Percentiles rank a stretch among this genome's conserved stretches.
These are phyloP conservation scores for Malus orientalis DNA, from an alignment of 306 rosid genomes.

Conservation along the genomic window DNA sequence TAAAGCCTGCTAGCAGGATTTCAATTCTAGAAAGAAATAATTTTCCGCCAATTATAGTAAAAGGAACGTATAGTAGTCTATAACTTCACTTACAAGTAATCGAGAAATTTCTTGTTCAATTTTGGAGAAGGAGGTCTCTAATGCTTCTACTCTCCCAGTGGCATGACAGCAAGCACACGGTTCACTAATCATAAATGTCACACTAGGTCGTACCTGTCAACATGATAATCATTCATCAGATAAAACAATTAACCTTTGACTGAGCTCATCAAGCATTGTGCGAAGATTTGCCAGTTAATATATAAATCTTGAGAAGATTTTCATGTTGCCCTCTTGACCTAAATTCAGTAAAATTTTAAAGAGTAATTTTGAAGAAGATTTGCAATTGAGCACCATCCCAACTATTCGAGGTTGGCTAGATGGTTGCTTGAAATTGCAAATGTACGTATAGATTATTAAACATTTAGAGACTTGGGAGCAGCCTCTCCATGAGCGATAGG, in stretches of 20 bases:
- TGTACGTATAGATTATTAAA: too few species aligned
- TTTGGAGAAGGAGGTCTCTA: slow-evolving; percentile 89
- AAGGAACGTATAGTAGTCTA: neutral
- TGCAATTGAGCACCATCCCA: too few species aligned
- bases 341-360: too few species aligned
- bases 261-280: neutral
- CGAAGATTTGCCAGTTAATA: neutral
- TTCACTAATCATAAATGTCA: slow-evolving; percentile 95
- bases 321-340: neutral
- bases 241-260: neutral
- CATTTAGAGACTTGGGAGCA: too few species aligned
- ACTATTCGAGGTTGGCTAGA: too few species aligned
- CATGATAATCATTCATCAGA: slow-evolving; percentile 17
- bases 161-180: slow-evolving; percentile 91
- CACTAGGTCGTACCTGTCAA: slow-evolving; percentile 94
- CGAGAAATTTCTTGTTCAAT: slow-evolving; percentile 93
- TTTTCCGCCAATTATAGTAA: too few species aligned
- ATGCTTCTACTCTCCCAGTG: slow-evolving; percentile 95
- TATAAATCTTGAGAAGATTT: neutral
- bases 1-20: neutral
- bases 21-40: too few species aligned
- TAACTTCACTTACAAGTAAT: slow-evolving; percentile 58
- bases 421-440: too few species aligned
- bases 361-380: too few species aligned
- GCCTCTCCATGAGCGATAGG: too few species aligned